These are phyloP conservation scores for Aegilops tauschii DNA, from an alignment of 176 grass and related monocot genomes.

Conservation along the genomic window DNA sequence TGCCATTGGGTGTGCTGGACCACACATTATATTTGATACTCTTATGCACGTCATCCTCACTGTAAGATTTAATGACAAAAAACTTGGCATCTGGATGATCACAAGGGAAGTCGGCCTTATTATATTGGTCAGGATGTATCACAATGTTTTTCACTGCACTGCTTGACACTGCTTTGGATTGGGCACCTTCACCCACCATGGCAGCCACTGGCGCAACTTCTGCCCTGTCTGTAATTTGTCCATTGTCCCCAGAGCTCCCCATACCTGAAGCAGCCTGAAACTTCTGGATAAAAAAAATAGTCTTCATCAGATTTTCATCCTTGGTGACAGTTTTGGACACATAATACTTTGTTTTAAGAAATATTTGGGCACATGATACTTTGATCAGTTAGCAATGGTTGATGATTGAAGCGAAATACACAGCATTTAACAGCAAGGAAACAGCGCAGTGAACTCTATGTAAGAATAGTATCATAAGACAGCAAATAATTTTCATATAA, in stretches of 20 bases:
- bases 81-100: constrained; percentile 71
- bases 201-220: constrained; percentile 13
- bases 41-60: constrained; percentile 87
- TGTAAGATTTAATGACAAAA: constrained; percentile 86
- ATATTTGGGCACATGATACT: not conserved
- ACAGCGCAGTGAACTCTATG: not conserved
- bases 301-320: constrained; percentile 26
- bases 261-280: constrained; percentile 27
- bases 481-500: not conserved
- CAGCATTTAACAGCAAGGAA: constrained; percentile 11
- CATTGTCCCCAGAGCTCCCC: constrained; percentile 24
- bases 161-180: constrained; percentile 34
- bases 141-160: constrained; percentile 32
- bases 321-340: constrained; percentile 15
- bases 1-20: constrained; percentile 78
- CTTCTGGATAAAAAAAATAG: constrained; percentile 2
- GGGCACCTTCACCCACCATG: not conserved
- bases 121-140: constrained; percentile 51
- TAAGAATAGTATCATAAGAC: constrained; percentile 11
- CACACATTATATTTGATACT: constrained; percentile 83
- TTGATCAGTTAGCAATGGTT: not conserved
- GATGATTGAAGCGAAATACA: not conserved
- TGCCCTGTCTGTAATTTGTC: constrained; percentile 35
- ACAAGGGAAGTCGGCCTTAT: constrained; percentile 53
- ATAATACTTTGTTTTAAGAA: not conserved